A percentile compares a stretch with the other conserved stretches of the same genome.
phyloP scores from a whole-genome alignment of 176 grass and related monocot species.

The Secale cereale region DNA sequence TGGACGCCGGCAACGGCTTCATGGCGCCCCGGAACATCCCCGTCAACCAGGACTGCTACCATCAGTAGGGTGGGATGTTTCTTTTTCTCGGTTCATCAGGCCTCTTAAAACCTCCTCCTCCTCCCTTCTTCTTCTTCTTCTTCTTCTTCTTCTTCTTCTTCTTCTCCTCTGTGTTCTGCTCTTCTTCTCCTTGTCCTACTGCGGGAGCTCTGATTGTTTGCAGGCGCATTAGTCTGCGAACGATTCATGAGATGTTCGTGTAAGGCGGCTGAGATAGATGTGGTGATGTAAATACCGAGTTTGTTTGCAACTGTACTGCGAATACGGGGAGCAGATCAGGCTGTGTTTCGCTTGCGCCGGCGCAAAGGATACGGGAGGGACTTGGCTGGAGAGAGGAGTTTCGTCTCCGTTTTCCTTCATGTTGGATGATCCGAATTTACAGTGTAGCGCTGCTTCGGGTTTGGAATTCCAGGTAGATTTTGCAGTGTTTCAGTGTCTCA shows the following conservation, averaged over 20 bases:
- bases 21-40: conserved; percentile 36
- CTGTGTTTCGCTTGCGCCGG: neutral
- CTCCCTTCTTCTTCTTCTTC: neutral
- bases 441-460: neutral
- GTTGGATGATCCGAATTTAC: neutral
- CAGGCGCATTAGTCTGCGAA: conserved; percentile 31
- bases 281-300: conserved; percentile 32
- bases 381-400: neutral
- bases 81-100: neutral
- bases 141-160: too few species aligned
- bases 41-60: conserved; percentile 32
- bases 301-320: neutral
- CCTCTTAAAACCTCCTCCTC: neutral
- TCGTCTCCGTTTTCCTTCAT: neutral
- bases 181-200: neutral
- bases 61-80: conserved; percentile 24
- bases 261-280: neutral
- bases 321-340: neutral
- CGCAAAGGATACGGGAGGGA: neutral
- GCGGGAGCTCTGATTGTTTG: conserved; percentile 11
- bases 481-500: neutral
- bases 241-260: conserved; percentile 11
- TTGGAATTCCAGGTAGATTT: neutral
- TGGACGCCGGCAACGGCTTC: conserved; percentile 18
- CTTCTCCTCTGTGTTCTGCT: too few species aligned